These are phyloP conservation scores for Umbilicaria muhlenbergii DNA, from an alignment of 495 filamentous ascomycete genomes.

Conservation along the genomic window DNA sequence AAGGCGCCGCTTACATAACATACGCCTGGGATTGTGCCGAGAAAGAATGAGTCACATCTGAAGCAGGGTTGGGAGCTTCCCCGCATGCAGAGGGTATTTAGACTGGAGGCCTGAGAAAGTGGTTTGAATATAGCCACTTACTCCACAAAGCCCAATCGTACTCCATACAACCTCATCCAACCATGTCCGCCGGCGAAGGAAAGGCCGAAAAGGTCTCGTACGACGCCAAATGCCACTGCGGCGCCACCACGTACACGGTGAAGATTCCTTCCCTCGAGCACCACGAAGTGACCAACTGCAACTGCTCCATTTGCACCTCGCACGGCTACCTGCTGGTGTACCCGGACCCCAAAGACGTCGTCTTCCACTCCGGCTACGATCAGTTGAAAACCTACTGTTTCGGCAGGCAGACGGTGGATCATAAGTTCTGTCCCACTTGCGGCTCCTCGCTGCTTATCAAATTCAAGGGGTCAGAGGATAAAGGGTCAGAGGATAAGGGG, in stretches of 20 bases:
- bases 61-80: no score
- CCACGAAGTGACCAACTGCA: slow-evolving; percentile 18
- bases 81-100: no score
- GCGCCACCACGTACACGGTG: slow-evolving; percentile 1
- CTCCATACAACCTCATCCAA: no score
- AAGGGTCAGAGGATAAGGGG: no score
- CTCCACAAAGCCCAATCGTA: no score
- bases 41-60: no score
- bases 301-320: slow-evolving; percentile 27
- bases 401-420: slow-evolving; percentile 5
- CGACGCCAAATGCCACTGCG: slow-evolving; percentile 12
- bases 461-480: background rate
- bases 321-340: slow-evolving; percentile 27
- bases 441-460: slow-evolving; percentile 8
- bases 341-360: slow-evolving; percentile 16
- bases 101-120: no score
- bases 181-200: no score
- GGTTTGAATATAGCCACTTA: no score
- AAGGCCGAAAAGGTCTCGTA: slow-evolving; percentile 7
- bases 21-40: no score
- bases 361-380: slow-evolving; percentile 9
- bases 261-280: slow-evolving; percentile 12
- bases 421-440: slow-evolving; percentile 19
- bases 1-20: no score
- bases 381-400: slow-evolving; percentile 15